Percentiles rank a stretch among this genome's conserved stretches.
These are phyloP conservation scores for Xylariaceae sp. DNA, from an alignment of 2,329 filamentous ascomycete genomes.

Conservation along the genomic window DNA sequence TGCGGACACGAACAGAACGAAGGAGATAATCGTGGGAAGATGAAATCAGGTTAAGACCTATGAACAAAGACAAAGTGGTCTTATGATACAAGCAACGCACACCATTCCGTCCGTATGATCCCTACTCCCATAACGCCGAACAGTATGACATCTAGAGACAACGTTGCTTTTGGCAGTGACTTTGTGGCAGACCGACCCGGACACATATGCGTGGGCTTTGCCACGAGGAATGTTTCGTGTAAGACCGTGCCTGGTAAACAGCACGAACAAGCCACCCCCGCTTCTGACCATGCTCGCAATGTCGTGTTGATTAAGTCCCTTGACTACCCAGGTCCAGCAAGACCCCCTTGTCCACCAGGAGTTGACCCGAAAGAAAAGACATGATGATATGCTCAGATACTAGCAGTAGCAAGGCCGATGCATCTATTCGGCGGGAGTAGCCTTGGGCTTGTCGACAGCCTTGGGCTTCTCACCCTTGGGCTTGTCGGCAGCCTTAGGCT, in stretches of 20 bases:
- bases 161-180: not conserved
- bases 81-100: conserved; percentile 14
- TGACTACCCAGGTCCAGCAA: not conserved
- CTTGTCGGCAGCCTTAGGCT: conserved; percentile 19
- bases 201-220: not conserved
- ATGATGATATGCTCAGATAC: not conserved
- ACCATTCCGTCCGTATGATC: conserved; percentile 5
- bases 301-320: not conserved
- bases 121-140: conserved; percentile 18
- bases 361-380: not conserved
- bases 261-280: conserved; percentile 5
- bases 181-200: not conserved
- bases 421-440: conserved; percentile 21
- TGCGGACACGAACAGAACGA: not conserved
- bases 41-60: conserved; percentile 4
- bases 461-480: conserved; percentile 27
- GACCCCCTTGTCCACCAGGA: too few relatives aligned
- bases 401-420: not conserved
- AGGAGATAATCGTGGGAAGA: not conserved
- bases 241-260: conserved; percentile 2
- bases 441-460: conserved; percentile 10
- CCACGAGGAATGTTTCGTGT: not conserved
- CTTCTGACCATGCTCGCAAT: not conserved
- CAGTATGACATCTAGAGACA: conserved; percentile 11
- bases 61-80: conserved; percentile 5